Base-by-base conservation (phyloP, 2,329 filamentous ascomycete species). In the Botrytis tulipae region DNA sequence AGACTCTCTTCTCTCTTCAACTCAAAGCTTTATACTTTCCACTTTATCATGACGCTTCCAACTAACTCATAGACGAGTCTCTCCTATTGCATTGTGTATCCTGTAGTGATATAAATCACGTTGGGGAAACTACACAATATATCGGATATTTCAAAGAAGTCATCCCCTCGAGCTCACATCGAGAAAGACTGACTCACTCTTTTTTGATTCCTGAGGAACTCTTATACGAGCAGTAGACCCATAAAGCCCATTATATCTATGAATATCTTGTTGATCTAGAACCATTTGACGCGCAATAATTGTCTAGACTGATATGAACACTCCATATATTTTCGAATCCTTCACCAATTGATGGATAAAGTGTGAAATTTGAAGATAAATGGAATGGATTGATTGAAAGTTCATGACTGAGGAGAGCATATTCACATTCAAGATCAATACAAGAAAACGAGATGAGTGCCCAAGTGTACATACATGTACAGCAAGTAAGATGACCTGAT, bases 271-370 rank as follows among this genome's bases (percentile, higher is more conserved):
- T 18, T 32, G n/a, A 44, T 65, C 61, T 46, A 65, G 61, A 65
- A 65, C 61, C n/a, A 42, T 40, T 65, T 46, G 61, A 65, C 61
- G 40, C 61, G 61, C 61, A 46, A 65, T 32, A 32, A 22, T 32
- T 44, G 61, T 65, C 61, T 44, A 65, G 61, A 65, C 61, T 29
- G n/a, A 46, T 44, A 25, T 5, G 40, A 32, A 22, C 14, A 29
- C 10, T 40, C 61, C 61, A 65, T 46, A 46, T 46, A 44, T 65
- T 12, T 44, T 44, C 29, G 16, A 29, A 29, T 32, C n/a, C n/a
- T 46, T 32, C 5, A 32, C 40, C 61, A 46, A 32, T 22, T 32
- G n/a, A 65, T 44, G 9, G 48, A 54, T 16, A n/a, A 14, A 29
- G 25, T 42, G 7, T 25, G 22, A 40, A n/a, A 7, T 3, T 25